Percentiles rank a stretch among this genome's conserved stretches.
Evolutionary conservation across 768 basidiomycete genomes (phyloP).

Genomic region (Phaeotremella fagi): DNA sequence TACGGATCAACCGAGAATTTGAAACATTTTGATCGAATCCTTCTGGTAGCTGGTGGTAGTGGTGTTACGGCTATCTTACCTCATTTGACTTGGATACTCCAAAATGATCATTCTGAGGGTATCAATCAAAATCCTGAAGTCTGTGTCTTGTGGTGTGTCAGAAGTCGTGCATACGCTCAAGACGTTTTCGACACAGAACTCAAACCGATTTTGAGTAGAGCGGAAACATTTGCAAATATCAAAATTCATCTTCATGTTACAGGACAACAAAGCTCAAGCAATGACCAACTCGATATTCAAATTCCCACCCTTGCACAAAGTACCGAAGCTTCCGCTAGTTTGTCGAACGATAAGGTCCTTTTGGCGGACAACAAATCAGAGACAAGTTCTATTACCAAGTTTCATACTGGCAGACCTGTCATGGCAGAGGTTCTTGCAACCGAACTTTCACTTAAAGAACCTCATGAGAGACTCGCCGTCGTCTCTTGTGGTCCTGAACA

Average conservation of each 20-base stretch:
- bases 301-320: no score
- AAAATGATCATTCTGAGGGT: no score
- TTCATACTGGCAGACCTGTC: constrained; percentile 10
- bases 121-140: constrained; percentile 13
- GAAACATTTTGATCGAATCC: constrained; percentile 10
- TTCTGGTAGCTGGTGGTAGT: constrained; percentile 19
- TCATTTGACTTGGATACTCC: no score
- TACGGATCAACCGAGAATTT: constrained; percentile 22
- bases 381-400: background rate
- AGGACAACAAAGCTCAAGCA: background rate
- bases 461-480: constrained; percentile 17
- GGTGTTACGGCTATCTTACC: constrained; percentile 25
- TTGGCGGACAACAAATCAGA: background rate
- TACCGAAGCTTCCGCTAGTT: background rate
- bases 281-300: no score
- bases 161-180: constrained; percentile 12
- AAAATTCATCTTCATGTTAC: constrained; percentile 6
- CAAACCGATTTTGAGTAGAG: background rate
- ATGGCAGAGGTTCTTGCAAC: constrained; percentile 1
- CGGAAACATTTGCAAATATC: background rate
- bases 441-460: background rate
- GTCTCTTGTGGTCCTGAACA: constrained; percentile 22
- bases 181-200: constrained; percentile 15
- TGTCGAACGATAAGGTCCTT: background rate
- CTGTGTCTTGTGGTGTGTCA: constrained; percentile 27